Evolutionary conservation across 2,329 filamentous ascomycete species (phyloP), one percentile per base, ranked within the genome.

Genomic region (Penicillium sp.): DNA sequence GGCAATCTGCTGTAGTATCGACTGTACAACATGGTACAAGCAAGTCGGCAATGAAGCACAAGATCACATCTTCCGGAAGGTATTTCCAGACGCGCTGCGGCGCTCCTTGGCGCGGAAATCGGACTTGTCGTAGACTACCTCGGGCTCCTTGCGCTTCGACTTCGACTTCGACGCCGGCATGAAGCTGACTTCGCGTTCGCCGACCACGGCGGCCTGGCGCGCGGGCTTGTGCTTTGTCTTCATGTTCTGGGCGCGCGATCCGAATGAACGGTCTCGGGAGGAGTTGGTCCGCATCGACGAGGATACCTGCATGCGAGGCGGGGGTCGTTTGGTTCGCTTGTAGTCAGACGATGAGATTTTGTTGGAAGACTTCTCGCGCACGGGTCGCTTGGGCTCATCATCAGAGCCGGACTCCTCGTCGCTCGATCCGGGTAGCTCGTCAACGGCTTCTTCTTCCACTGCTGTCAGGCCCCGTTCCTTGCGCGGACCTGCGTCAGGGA

Each of bases 401-500:
- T 63, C 48, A 23, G 58, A 64, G 2, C 57, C 56, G 13, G 58
- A 64, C 26, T 65, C 61, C 19, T 65, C 63, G 20, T 59, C 59
- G 48, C 65, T 70, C 14, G 70, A 73, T 18, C 57, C 53, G 4
- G 67, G 69, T 7, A 71, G 65, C 9, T 75, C 71, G 39, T 79
- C 78, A 28, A 79, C 57, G 7, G 71, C 75, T 57, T 83, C 80
- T 57, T 82, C 71, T 54, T 83, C 80, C 7, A 79, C 80, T 4
- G 78, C 80, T 0, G 80, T 83, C 39, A 83, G 73, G 14, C 76
- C 77, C 25, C 69, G 66, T 41, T 72, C 68, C 34, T 64, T 65
- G 39, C 56, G 53, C 27, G 57, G 33, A 4, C 58, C 41, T 5
- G 59, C 36, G 11, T 56, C 54, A 5, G 58, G 52, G 21, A 72